Evolutionary conservation across 2,329 filamentous ascomycete species (phyloP).

Genomic region (Fusarium marasasianum): DNA sequence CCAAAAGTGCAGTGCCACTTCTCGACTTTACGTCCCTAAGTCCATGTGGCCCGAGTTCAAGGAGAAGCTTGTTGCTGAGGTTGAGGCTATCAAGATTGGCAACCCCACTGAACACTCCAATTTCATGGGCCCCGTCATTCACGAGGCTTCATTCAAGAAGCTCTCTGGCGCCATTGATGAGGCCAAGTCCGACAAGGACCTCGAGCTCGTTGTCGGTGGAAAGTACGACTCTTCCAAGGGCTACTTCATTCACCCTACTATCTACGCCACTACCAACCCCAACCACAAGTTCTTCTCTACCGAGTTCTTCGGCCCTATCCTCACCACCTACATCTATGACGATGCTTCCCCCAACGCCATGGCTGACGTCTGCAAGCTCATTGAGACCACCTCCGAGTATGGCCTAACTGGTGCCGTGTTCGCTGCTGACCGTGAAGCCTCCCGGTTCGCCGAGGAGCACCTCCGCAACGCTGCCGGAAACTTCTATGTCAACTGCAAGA

Average conservation of each 20-base stretch:
- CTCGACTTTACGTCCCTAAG: slow-evolving; percentile 79
- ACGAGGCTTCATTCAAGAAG: slow-evolving; percentile 83
- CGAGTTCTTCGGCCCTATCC: slow-evolving; percentile 84
- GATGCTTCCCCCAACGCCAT: slow-evolving; percentile 70
- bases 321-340: slow-evolving; percentile 81
- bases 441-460: slow-evolving; percentile 75
- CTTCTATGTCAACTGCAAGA: slow-evolving; percentile 89
- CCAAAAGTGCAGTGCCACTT: slow-evolving; percentile 90
- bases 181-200: slow-evolving; percentile 77
- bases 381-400: slow-evolving; percentile 80
- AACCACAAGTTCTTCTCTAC: slow-evolving; percentile 77
- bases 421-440: slow-evolving; percentile 71
- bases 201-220: slow-evolving; percentile 79
- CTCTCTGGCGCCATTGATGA: slow-evolving; percentile 79
- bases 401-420: slow-evolving; percentile 82
- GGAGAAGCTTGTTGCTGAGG: slow-evolving; percentile 72
- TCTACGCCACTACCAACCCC: slow-evolving; percentile 80
- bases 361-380: slow-evolving; percentile 65
- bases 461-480: slow-evolving; percentile 80
- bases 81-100: slow-evolving; percentile 75
- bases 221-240: slow-evolving; percentile 80
- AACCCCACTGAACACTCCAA: slow-evolving; percentile 74
- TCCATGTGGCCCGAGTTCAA: slow-evolving; percentile 80
- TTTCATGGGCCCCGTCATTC: slow-evolving; percentile 90
- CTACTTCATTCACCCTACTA: slow-evolving; percentile 85